phyloP scores from a whole-genome alignment of 169 alveolate species.

The Cryptosporidium muris region DNA sequence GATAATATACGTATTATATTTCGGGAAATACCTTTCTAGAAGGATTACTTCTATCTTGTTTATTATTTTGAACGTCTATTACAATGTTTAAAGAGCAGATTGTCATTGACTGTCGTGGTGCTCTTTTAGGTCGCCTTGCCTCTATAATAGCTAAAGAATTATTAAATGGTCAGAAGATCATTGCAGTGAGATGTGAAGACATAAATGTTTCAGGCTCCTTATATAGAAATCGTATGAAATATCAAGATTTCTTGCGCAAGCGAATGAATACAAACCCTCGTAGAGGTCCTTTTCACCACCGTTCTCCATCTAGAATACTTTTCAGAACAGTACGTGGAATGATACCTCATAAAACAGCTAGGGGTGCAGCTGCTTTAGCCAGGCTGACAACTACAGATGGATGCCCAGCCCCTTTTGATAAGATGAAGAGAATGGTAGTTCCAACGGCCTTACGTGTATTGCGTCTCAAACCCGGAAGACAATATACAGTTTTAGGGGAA shows the following conservation, averaged over 20 bases:
- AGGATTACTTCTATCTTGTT: not conserved
- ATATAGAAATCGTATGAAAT: slow-evolving; percentile 93
- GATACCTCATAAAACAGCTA: slow-evolving; percentile 97
- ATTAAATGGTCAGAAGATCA: slow-evolving; percentile 95
- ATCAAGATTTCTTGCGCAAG: slow-evolving; percentile 92
- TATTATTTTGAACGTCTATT: not conserved
- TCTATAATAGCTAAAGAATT: slow-evolving; percentile 97
- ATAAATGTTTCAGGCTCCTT: slow-evolving; percentile 95
- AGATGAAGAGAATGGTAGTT: slow-evolving; percentile 90
- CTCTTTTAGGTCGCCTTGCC: slow-evolving; percentile 98
- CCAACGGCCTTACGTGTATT: slow-evolving; percentile 92
- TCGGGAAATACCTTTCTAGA: too few species aligned
- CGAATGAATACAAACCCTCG: slow-evolving; percentile 96
- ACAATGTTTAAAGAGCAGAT: slow-evolving; percentile 84
- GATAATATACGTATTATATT: too few species aligned
- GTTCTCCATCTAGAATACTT: slow-evolving; percentile 96
- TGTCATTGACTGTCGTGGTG: slow-evolving; percentile 98
- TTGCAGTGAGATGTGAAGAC: slow-evolving; percentile 96
- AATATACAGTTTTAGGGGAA: slow-evolving; percentile 89
- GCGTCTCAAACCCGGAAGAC: slow-evolving; percentile 84
- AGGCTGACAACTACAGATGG: slow-evolving; percentile 94
- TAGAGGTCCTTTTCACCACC: slow-evolving; percentile 94
- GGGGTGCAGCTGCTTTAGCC: slow-evolving; percentile 96
- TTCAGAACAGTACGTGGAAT: slow-evolving; percentile 99
- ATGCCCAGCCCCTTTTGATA: slow-evolving; percentile 93